Base-by-base conservation (phyloP, 139 green algal species). In the Picocystis salinarum region DNA sequence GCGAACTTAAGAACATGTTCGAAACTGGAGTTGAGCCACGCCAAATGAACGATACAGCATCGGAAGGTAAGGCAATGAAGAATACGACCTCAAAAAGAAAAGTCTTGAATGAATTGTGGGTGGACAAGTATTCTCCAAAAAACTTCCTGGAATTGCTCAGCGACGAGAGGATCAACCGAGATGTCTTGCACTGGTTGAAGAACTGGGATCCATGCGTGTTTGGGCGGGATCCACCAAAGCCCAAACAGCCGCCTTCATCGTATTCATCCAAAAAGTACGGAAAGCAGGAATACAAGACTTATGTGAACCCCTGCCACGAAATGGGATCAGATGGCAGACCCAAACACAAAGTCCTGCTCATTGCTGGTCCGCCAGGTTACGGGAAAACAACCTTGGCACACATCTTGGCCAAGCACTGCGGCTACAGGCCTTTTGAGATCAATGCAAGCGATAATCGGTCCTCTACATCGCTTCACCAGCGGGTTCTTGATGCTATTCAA, bases 331-430 rank as follows among this genome's bases (percentile, higher is more conserved):
- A n/a, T n/a, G n/a, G n/a, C n/a, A n/a, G n/a, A n/a, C n/a, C n/a
- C n/a, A n/a, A n/a, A n/a, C n/a, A n/a, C n/a, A 64, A 76, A 27
- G 60, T 72, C n/a, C 11, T 78, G 17, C 61, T 82, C 12, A 61
- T 82, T 23, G 56, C 44, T 6, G 70, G 73, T 6, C 42, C 63
- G 0, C 73, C 75, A 73, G 85, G 88, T 17, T 44, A 87, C 22
- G 88, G 88, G 26, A 98, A 98, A 59, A 98, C 88, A 4, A 96
- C 82, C 1, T 59, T 97, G 26, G 88, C 81, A 2, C 83, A 98
- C 47, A 69, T 94, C 12, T 73, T 74, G 3, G 89, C 85, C 0
- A 37, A 49, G 9, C 85, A 95, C 54, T 95, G 85, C 53, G 85
- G 88, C 27, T 98, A 96, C 58, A 59, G 77, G 5, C 61, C 79